phyloP scores from a whole-genome alignment of 164 flowering plant species.

The Protea cynaroides region DNA sequence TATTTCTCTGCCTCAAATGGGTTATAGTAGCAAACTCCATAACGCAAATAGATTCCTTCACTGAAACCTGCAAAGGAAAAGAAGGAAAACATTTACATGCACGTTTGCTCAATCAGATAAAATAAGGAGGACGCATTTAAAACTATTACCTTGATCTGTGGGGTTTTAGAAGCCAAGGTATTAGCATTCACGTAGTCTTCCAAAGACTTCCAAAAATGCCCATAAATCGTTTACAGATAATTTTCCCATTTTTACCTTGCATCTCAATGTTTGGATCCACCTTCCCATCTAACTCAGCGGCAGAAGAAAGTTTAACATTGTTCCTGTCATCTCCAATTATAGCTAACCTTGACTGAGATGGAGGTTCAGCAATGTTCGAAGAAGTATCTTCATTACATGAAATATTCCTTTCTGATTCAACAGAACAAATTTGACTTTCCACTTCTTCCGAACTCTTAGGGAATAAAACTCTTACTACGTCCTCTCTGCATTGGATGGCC shows the following conservation, averaged over 20 bases:
- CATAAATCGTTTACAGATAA: background rate
- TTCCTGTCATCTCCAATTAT: too few relatives aligned
- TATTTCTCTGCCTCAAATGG: background rate
- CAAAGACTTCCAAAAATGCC: slow-evolving; percentile 16
- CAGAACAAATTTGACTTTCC: background rate
- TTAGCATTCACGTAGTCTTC: background rate
- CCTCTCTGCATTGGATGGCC: slow-evolving; percentile 25
- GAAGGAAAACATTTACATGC: background rate
- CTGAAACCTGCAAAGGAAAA: slow-evolving; percentile 13
- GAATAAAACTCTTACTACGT: slow-evolving; percentile 34
- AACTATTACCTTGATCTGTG: slow-evolving; percentile 20
- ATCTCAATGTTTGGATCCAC: background rate
- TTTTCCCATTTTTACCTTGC: slow-evolving; percentile 3
- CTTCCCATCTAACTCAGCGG: background rate
- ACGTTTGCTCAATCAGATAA: background rate
- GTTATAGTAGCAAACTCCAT: slow-evolving; percentile 16
- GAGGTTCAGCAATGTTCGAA: slow-evolving; percentile 4
- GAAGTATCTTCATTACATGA: background rate
- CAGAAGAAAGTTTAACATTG: too few relatives aligned
- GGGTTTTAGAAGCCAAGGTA: background rate
- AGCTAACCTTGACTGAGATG: slow-evolving; percentile 1
- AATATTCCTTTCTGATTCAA: background rate
- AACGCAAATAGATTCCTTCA: slow-evolving; percentile 14
- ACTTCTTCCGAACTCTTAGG: slow-evolving; percentile 17
- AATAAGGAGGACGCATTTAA: background rate